Conservation (phyloP, 148 eudicot genomes). For the Diospyros kaki region DNA sequence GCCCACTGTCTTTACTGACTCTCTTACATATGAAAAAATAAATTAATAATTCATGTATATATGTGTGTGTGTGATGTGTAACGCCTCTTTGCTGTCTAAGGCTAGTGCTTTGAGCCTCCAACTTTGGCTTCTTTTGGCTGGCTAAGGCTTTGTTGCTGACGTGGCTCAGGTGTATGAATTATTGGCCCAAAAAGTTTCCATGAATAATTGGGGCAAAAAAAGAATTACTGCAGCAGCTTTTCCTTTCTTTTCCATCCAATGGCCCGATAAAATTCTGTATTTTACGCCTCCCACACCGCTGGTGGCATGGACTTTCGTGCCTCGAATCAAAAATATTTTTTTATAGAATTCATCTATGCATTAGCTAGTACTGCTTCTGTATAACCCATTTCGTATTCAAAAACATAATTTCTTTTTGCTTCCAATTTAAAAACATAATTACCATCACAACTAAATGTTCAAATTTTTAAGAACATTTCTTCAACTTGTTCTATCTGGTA, state of each 20-base stretch:
- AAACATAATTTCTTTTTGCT: no score
- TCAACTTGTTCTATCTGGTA: no score
- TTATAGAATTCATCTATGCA: no score
- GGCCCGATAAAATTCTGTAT: background rate
- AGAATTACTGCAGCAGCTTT: conserved; percentile 18
- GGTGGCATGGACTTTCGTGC: background rate
- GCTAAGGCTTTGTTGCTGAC: conserved; percentile 11
- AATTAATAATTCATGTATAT: no score
- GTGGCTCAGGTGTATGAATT: conserved; percentile 34
- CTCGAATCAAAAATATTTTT: background rate
- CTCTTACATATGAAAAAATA: background rate
- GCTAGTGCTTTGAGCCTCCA: conserved; percentile 17
- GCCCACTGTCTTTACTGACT: background rate
- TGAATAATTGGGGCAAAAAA: conserved; percentile 8
- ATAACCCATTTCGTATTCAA: no score
- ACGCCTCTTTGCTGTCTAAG: background rate
- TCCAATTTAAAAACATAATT: no score
- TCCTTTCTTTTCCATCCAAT: conserved; percentile 5
- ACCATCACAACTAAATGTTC: no score
- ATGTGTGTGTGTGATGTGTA: no score
- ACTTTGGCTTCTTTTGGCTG: conserved; percentile 22
- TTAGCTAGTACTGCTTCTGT: no score
- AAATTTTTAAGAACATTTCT: no score
- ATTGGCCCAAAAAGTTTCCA: conserved; percentile 35
- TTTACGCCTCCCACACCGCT: background rate